Percentiles rank a stretch among this genome's conserved stretches.
These are phyloP conservation scores for Chlorociboria aeruginascens DNA, from an alignment of 495 filamentous ascomycete species.

Conservation along the genomic window DNA sequence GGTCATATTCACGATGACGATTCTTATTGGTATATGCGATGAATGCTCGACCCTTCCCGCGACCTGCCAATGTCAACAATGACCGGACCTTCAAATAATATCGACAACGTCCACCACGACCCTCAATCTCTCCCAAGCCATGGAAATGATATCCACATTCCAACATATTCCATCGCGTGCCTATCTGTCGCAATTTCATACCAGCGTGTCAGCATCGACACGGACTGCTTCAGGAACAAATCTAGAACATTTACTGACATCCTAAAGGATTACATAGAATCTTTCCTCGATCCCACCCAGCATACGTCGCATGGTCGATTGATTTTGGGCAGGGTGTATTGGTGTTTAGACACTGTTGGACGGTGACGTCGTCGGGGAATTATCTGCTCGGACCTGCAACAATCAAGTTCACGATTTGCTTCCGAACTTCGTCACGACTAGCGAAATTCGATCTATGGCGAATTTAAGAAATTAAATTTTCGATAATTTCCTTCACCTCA, in stretches of 20 bases:
- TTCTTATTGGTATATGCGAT: not conserved
- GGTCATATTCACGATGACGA: not conserved
- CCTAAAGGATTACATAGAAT: not conserved
- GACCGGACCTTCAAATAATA: not conserved
- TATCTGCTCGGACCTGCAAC: not conserved
- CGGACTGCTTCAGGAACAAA: not conserved
- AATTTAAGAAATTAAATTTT: constrained; percentile 8
- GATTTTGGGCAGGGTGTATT: constrained; percentile 9
- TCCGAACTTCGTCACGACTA: not conserved
- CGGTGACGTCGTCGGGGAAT: not conserved
- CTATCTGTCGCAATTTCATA: not conserved
- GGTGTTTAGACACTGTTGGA: constrained; percentile 17
- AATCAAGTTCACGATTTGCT: constrained; percentile 1
- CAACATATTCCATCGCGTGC: not conserved
- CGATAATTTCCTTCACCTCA: constrained; percentile 8
- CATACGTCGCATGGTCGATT: constrained; percentile 17
- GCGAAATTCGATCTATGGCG: constrained; percentile 6
- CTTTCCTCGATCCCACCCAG: constrained; percentile 1
- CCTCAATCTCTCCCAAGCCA: not conserved
- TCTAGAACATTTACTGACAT: not conserved
- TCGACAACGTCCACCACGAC: not conserved
- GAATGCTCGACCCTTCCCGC: not conserved
- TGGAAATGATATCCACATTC: not conserved
- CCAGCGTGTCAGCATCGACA: not conserved
- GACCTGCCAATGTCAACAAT: not conserved